Percentiles rank a stretch among this genome's conserved stretches.
phyloP scores from a whole-genome alignment of 345 rosid genomes.

The Gossypium mustelinum region DNA sequence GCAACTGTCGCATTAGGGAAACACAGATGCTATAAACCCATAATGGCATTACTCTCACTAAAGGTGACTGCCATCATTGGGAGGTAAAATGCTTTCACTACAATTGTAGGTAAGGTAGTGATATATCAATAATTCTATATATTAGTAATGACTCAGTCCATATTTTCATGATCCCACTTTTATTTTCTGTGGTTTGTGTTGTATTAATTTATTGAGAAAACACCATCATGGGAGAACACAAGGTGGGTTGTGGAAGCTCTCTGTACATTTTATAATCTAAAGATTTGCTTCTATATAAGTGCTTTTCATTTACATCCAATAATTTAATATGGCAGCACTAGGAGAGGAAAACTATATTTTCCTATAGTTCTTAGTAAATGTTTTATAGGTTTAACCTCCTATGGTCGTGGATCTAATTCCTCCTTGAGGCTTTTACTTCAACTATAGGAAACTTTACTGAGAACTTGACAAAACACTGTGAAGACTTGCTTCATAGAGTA shows the following conservation, averaged over 20 bases:
- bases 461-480: not conserved
- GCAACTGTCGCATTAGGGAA: not conserved
- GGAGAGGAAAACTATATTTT: not conserved
- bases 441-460: not conserved
- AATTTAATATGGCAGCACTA: not conserved
- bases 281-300: not conserved
- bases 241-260: not conserved
- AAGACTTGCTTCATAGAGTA: not conserved
- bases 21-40: not conserved
- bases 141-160: not conserved
- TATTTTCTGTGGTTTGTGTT: not conserved
- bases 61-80: not conserved
- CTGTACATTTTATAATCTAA: not conserved
- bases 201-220: not conserved
- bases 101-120: not conserved
- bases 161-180: not conserved
- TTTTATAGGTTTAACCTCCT: constrained; percentile 2
- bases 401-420: not conserved
- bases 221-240: not conserved
- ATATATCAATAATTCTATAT: constrained; percentile 1
- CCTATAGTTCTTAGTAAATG: not conserved
- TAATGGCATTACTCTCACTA: not conserved
- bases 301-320: not conserved
- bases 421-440: not conserved
- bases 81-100: not conserved